Conservation (phyloP, 2,329 filamentous ascomycete species). For the Chrysoporthe puriensis region DNA sequence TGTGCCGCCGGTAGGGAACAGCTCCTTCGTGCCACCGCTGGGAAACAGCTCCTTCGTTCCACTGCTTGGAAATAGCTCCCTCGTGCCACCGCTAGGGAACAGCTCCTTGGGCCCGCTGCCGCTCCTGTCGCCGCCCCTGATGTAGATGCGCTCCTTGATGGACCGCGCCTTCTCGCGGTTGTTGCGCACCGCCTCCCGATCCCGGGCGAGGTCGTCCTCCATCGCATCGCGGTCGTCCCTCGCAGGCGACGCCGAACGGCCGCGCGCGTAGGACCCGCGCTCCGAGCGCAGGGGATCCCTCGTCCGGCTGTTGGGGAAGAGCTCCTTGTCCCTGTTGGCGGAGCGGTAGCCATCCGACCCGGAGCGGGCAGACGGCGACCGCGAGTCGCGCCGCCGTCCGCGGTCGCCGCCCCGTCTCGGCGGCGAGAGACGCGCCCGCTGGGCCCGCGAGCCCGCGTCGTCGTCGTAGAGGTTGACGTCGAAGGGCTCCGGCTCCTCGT, state of each 20-base stretch:
- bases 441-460: slow-evolving; percentile 47
- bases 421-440: slow-evolving; percentile 29
- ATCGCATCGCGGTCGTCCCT: slow-evolving; percentile 46
- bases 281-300: slow-evolving; percentile 32
- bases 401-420: slow-evolving; percentile 7
- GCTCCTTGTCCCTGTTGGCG: slow-evolving; percentile 56
- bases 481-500: slow-evolving; percentile 56
- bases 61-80: slow-evolving; percentile 63
- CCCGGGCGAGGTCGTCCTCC: slow-evolving; percentile 37
- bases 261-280: slow-evolving; percentile 41
- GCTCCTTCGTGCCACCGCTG: slow-evolving; percentile 51
- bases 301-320: slow-evolving; percentile 56
- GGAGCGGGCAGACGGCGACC: slow-evolving; percentile 26
- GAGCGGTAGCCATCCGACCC: slow-evolving; percentile 36
- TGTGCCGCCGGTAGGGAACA: slow-evolving; percentile 56
- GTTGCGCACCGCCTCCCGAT: slow-evolving; percentile 37
- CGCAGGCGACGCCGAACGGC: slow-evolving; percentile 57
- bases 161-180: slow-evolving; percentile 50
- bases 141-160: slow-evolving; percentile 46
- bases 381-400: slow-evolving; percentile 23
- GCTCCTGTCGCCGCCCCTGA: slow-evolving; percentile 42
- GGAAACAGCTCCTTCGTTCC: slow-evolving; percentile 51
- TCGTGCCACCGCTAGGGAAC: slow-evolving; percentile 48
- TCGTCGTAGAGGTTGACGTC: slow-evolving; percentile 85
- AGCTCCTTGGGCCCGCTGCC: slow-evolving; percentile 49